Conservation (phyloP, 108 stramenopile genomes). For the Cyclotella cryptica region DNA sequence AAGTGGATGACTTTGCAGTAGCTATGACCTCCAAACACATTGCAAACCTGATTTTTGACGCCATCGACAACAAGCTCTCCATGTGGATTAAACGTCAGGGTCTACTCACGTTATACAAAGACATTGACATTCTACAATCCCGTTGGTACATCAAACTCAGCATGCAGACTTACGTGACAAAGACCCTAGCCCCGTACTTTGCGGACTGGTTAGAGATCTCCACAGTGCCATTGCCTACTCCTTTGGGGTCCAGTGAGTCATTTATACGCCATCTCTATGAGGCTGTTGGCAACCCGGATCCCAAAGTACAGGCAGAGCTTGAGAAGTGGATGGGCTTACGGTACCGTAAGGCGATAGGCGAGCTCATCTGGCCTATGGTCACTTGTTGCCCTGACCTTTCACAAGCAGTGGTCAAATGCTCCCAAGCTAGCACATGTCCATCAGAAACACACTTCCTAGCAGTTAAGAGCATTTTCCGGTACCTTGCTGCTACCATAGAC, state of each 20-base stretch:
- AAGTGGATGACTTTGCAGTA: too few species aligned
- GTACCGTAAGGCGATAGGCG: background rate
- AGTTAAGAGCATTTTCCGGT: background rate
- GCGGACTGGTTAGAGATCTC: background rate
- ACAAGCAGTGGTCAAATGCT: background rate
- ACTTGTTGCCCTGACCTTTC: background rate
- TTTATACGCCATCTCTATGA: background rate
- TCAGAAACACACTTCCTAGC: background rate
- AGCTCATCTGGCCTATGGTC: slow-evolving; percentile 1
- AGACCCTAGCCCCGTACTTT: background rate
- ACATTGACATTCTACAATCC: background rate
- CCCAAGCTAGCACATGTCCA: background rate
- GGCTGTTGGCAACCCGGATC: background rate
- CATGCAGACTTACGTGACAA: background rate
- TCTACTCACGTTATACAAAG: too few species aligned
- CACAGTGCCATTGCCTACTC: too few species aligned
- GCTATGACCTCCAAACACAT: too few species aligned
- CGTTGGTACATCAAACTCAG: background rate
- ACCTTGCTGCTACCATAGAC: too few species aligned
- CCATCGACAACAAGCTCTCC: too few species aligned
- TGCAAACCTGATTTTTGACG: too few species aligned
- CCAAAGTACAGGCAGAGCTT: background rate
- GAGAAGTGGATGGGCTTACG: background rate
- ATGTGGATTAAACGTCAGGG: too few species aligned
- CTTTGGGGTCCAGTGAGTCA: too few species aligned